Percentiles rank a stretch among this genome's conserved stretches.
Conservation (phyloP, 441 rosid species). For the Brassica hybrid region DNA sequence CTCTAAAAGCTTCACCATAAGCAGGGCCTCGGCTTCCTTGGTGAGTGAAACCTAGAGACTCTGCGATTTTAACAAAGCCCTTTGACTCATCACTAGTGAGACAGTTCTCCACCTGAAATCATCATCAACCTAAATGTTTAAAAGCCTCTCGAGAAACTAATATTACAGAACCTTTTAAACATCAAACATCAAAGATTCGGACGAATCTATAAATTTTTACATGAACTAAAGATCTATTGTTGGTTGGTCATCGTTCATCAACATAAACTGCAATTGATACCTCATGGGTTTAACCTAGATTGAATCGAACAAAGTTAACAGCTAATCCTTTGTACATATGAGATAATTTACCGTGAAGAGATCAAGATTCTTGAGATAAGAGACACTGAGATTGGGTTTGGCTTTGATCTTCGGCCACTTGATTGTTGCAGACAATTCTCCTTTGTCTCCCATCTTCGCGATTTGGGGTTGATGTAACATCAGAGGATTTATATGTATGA, state of each 20-base stretch:
- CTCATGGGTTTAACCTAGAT: not conserved
- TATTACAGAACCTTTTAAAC: not conserved
- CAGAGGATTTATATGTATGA: conserved; percentile 20
- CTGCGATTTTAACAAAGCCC: conserved; percentile 70
- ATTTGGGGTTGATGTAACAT: conserved; percentile 25
- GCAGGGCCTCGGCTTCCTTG: conserved; percentile 96
- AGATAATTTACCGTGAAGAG: conserved; percentile 72
- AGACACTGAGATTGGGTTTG: conserved; percentile 64
- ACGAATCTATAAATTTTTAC: not conserved
- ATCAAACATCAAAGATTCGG: conserved; percentile 5
- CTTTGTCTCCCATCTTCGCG: conserved; percentile 61
- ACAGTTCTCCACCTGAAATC: conserved; percentile 73
- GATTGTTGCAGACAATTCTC: conserved; percentile 38
- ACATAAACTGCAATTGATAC: not conserved
- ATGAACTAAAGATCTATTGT: not conserved
- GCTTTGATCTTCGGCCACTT: conserved; percentile 80
- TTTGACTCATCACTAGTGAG: conserved; percentile 74
- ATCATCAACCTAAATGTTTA: not conserved
- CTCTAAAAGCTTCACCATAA: conserved; percentile 90
- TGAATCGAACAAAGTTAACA: not conserved
- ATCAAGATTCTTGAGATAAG: conserved; percentile 72
- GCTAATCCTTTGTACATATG: not conserved
- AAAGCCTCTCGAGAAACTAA: not conserved
- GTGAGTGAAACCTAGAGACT: conserved; percentile 77
- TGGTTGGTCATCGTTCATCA: not conserved